Base-by-base conservation (phyloP, 1,284 basidiomycete genomes). In the Marasmius oreades region DNA sequence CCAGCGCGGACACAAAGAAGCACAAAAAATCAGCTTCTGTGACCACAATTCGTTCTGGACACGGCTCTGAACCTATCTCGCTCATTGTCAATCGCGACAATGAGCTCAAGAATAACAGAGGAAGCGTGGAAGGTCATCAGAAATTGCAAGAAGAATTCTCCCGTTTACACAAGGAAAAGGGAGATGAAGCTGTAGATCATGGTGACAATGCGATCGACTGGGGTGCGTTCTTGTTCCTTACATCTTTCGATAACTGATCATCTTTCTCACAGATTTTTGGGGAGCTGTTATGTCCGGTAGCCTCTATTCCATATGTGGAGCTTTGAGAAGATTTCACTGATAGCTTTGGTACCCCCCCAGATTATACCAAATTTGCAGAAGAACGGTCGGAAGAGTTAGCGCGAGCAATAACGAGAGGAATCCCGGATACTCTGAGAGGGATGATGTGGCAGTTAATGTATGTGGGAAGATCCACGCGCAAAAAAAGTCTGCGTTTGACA, bases 371-470 rank as follows among this genome's bases (percentile, higher is more conserved):
- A 2, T 94, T 93, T 55, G 95, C 95, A 2, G 73, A 89, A 23
- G 82, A 86, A 45, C 76, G 86, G 53, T 82, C 95, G 1, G 86
- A 92, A 62, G 82, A 90, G 58, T 77, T 99, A 18, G 92, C 92
- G 5, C 80, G 81, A 62, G 96, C 95, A 0, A 99, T 99, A 58
- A 94, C 97, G 65, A 81, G 80, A 56, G 96, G 96, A 1, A 94
- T 99, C 33, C 97, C 95, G 1, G 77, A 85, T 36, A 82, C 88
- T 0, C 71, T 94, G 39, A 84, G 95, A 47, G 95, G 95, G 22
- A 95, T 98, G 86, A 89, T 97, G 74, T 99, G 96, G 96, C 96
- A 99, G 70, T 81, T 98, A 69, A 98, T 99, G 95, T 93, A 76
- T 63, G 39, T 39, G n/a, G 7, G 31, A 54, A 43, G 6, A 11